Evolutionary conservation across 345 rosid genomes (phyloP).

Genomic region (Brassica rapa): DNA sequence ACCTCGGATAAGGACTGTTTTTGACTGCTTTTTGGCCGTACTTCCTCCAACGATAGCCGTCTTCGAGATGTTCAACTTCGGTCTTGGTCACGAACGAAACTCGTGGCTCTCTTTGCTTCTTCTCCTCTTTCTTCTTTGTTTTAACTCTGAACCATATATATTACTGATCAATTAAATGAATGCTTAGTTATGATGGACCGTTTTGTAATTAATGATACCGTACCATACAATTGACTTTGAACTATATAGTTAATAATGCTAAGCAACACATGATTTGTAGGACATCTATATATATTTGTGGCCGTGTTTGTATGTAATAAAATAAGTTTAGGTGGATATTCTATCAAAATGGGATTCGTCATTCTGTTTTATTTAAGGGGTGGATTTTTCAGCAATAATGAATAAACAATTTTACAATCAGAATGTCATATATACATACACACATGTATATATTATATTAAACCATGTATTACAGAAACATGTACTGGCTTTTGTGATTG

Average conservation of each 20-base stretch:
- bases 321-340: neutral
- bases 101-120: conserved; percentile 59
- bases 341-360: neutral
- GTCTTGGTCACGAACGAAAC: conserved; percentile 85
- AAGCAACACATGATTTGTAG: conserved; percentile 16
- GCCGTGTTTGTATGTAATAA: neutral
- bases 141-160: conserved; percentile 42
- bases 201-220: neutral
- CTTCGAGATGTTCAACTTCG: conserved; percentile 81
- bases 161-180: conserved; percentile 5
- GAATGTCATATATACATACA: neutral
- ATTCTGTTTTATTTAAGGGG: conserved; percentile 5
- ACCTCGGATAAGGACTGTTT: conserved; percentile 82
- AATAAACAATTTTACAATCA: neutral
- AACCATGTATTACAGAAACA: neutral
- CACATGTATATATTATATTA: neutral
- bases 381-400: neutral
- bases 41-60: conserved; percentile 86
- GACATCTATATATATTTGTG: neutral
- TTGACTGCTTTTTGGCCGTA: conserved; percentile 88
- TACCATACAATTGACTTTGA: conserved; percentile 32
- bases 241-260: conserved; percentile 6
- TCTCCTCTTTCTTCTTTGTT: conserved; percentile 61
- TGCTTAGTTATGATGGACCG: conserved; percentile 3
- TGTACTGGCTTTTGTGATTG: neutral